Evolutionary conservation across 2,329 filamentous ascomycete species (phyloP), one percentile per base, ranked within the genome.

Genomic region (Arthroderma sp.): DNA sequence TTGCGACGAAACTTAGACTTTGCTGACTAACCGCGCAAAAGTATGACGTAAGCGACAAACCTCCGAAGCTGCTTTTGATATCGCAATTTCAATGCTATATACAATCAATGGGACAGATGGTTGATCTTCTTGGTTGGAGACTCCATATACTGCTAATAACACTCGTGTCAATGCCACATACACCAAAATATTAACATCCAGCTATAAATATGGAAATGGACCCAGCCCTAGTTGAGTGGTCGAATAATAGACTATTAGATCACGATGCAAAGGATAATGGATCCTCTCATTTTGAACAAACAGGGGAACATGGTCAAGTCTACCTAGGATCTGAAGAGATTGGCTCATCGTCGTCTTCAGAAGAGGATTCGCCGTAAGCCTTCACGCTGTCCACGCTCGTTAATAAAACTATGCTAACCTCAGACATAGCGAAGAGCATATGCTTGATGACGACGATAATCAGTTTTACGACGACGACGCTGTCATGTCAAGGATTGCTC

Each of bases 211-310:
- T 51, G 47, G 47, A 51, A n/a, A 17, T 6, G 4, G 47, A 17
- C n/a, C 15, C n/a, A 33, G 25, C 23, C 2, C 9, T 33, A 15
- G 7, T 33, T 25, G 15, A 25, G 25, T 33, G 25, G 28, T 17
- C 47, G 2, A 13, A 25, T 31, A 19, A 25, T 51, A 31, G 4
- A 17, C 15, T 25, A 17, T 51, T 31, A 4, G 25, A 19, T 6
- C 8, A 51, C 19, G 47, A 51, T 51, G n/a, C n/a, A 73, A 58
- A 19, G n/a, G 17, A 64, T 66, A 4, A 53, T 58, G 43, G 63
- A 60, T 5, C 64, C 65, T 47, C 61, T 56, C 25, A 38, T 17
- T 57, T 44, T n/a, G 64, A 56, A 43, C 13, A 54, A 51, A 49
- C 49, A 43, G 52, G n/a, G 13, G 33, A 55, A 23, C n/a, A 5